These are phyloP conservation scores for Salix caprea DNA, from an alignment of 345 rosid genomes.

Conservation along the genomic window DNA sequence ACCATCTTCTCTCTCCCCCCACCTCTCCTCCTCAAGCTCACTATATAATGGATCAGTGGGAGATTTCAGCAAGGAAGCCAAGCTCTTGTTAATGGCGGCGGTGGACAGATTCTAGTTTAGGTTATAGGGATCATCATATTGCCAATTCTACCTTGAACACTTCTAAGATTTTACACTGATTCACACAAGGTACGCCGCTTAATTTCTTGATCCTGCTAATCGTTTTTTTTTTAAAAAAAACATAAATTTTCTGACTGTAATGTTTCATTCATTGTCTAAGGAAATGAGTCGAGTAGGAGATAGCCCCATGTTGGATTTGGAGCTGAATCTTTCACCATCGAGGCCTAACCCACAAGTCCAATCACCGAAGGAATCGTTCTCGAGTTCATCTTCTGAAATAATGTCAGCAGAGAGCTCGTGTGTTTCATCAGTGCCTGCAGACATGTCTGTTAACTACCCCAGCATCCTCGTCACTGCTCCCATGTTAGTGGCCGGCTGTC, in stretches of 20 bases:
- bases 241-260: background rate
- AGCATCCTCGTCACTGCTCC: constrained; percentile 16
- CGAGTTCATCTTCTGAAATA: constrained; percentile 17
- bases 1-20: background rate
- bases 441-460: background rate
- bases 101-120: background rate
- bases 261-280: background rate
- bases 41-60: background rate
- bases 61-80: background rate
- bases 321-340: constrained; percentile 44
- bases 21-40: background rate
- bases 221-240: background rate
- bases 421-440: constrained; percentile 34
- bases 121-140: background rate
- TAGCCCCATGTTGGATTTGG: constrained; percentile 36
- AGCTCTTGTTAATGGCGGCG: background rate
- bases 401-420: constrained; percentile 39
- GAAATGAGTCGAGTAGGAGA: constrained; percentile 26
- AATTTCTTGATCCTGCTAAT: background rate
- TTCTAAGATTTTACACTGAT: background rate
- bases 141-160: background rate
- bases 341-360: constrained; percentile 5
- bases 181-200: background rate
- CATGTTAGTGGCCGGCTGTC: constrained; percentile 55
- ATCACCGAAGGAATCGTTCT: constrained; percentile 15